Evolutionary conservation across 2,329 filamentous ascomycete species (phyloP).

Genomic region (Botrytis pseudocinerea): DNA sequence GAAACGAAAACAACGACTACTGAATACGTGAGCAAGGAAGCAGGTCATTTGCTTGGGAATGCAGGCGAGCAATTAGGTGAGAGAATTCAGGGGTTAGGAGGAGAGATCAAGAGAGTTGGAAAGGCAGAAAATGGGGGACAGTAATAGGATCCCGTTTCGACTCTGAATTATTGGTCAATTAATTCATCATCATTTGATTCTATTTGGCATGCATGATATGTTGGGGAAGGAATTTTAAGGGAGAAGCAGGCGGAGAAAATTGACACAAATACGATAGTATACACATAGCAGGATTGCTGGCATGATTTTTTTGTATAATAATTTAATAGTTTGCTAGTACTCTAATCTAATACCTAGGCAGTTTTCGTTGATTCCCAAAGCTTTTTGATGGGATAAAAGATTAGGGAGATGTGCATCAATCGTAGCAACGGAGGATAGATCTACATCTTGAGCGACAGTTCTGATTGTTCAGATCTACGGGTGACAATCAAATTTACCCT

Average conservation of each 20-base stretch:
- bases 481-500: not conserved
- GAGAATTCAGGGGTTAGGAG: conserved; percentile 31
- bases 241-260: not conserved
- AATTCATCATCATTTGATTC: not conserved
- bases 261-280: not conserved
- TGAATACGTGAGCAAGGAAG: conserved; percentile 32
- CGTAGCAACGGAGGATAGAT: not conserved
- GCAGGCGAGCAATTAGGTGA: conserved; percentile 36
- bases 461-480: not conserved
- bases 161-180: not conserved
- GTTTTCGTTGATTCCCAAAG: too few relatives aligned
- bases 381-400: not conserved
- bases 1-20: conserved; percentile 27
- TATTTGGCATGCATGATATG: not conserved
- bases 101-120: conserved; percentile 28
- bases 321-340: not conserved
- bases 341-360: not conserved
- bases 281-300: not conserved
- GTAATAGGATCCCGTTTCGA: not conserved
- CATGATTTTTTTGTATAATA: not conserved
- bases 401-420: not conserved
- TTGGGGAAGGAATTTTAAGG: not conserved
- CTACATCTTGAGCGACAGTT: not conserved
- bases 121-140: not conserved
- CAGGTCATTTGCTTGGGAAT: conserved; percentile 38